A percentile compares a stretch with the other conserved stretches of the same genome.
Evolutionary conservation across 331 rosid genomes (phyloP).

Genomic region (Prunus yedoensis): DNA sequence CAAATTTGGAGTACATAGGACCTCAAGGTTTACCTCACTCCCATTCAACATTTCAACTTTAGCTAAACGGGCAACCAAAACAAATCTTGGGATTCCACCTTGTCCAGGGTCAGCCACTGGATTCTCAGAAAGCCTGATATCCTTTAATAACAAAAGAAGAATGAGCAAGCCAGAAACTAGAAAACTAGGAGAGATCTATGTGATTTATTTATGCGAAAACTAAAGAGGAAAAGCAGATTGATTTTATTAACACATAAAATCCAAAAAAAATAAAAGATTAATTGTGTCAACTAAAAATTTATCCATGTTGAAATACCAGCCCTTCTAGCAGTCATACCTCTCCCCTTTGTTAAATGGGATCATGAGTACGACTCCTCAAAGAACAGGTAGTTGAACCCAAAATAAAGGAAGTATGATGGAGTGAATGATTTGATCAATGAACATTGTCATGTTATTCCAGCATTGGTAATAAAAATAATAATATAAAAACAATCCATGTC

Average conservation of each 20-base stretch:
- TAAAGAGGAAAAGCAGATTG: not conserved
- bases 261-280: no score
- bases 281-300: not conserved
- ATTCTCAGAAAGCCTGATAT: constrained; percentile 81
- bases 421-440: no score
- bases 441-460: no score
- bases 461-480: no score
- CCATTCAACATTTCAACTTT: constrained; percentile 77
- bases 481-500: no score
- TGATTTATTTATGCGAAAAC: not conserved
- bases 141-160: constrained; percentile 46
- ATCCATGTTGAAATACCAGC: not conserved
- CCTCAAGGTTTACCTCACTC: constrained; percentile 63
- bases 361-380: no score
- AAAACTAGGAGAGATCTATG: not conserved
- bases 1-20: constrained; percentile 3
- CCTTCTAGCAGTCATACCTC: not conserved
- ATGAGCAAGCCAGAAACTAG: constrained; percentile 20
- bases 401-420: no score
- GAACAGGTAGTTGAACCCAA: no score
- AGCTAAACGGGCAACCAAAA: constrained; percentile 72
- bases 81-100: constrained; percentile 81
- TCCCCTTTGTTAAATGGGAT: no score
- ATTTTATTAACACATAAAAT: not conserved
- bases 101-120: constrained; percentile 70